phyloP scores from a whole-genome alignment of 192 early-diverging fungal species.

The Coemansia sp. region DNA sequence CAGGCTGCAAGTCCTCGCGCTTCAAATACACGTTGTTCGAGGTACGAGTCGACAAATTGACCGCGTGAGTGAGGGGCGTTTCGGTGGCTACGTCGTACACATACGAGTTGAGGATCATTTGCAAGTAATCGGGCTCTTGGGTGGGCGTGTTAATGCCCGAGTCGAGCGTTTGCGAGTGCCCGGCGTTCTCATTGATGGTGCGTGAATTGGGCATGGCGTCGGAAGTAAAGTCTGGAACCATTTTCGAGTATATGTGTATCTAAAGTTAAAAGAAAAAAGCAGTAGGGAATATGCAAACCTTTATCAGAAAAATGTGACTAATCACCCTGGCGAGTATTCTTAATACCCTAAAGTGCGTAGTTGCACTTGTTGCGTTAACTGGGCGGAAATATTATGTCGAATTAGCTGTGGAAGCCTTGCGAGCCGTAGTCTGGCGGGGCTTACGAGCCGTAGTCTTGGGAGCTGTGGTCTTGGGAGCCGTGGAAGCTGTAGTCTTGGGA shows the following conservation, averaged over 20 bases:
- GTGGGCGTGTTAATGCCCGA: background rate
- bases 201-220: slow-evolving; percentile 46
- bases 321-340: too few species aligned
- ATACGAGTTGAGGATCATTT: slow-evolving; percentile 87
- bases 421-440: too few species aligned
- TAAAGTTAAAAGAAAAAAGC: too few species aligned
- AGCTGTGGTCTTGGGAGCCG: too few species aligned
- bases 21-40: slow-evolving; percentile 79
- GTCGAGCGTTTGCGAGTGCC: slow-evolving; percentile 19
- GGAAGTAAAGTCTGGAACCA: background rate
- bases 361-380: too few species aligned
- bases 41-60: slow-evolving; percentile 74
- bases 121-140: slow-evolving; percentile 79
- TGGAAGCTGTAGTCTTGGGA: too few species aligned
- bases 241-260: background rate
- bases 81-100: slow-evolving; percentile 95
- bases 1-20: slow-evolving; percentile 94
- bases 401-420: too few species aligned
- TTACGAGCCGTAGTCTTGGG: too few species aligned
- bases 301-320: too few species aligned
- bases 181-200: slow-evolving; percentile 48
- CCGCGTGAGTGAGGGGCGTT: slow-evolving; percentile 81
- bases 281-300: too few species aligned
- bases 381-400: too few species aligned
- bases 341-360: too few species aligned